Evolutionary conservation across 2,329 filamentous ascomycete genomes (phyloP).

Genomic region (Ophiobolus disseminans): DNA sequence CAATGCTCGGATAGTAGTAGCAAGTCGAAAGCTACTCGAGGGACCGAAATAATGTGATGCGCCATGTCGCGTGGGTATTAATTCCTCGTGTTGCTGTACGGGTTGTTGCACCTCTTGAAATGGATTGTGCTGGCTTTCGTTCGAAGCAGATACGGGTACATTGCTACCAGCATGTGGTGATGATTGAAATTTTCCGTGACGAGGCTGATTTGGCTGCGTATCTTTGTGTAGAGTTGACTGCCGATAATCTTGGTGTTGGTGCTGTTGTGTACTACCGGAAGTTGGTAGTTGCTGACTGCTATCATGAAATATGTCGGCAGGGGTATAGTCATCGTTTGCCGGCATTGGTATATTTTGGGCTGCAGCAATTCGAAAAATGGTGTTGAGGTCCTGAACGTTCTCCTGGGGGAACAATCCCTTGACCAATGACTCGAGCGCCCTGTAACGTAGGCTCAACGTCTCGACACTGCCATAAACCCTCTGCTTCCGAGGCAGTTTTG

Average conservation of each 20-base stretch:
- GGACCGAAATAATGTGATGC: conserved; percentile 39
- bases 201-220: too few species aligned
- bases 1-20: conserved; percentile 27
- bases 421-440: conserved; percentile 53
- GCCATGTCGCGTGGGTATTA: conserved; percentile 25
- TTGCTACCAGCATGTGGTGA: conserved; percentile 12
- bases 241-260: too few species aligned
- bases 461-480: conserved; percentile 57
- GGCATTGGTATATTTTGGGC: conserved; percentile 51
- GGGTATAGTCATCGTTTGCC: conserved; percentile 32
- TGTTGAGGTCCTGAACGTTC: conserved; percentile 49
- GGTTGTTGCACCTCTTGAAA: conserved; percentile 21
- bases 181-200: too few species aligned
- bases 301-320: conserved; percentile 35
- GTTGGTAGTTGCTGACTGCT: conserved; percentile 5
- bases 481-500: conserved; percentile 54
- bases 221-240: too few species aligned
- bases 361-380: conserved; percentile 50
- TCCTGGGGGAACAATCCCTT: conserved; percentile 52
- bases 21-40: conserved; percentile 35
- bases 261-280: neutral
- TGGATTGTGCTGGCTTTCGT: conserved; percentile 20
- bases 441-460: conserved; percentile 53
- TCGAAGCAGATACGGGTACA: conserved; percentile 15
- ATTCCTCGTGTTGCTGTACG: conserved; percentile 18